phyloP scores from a whole-genome alignment of 768 basidiomycete genomes.

The Mycena amicta region DNA sequence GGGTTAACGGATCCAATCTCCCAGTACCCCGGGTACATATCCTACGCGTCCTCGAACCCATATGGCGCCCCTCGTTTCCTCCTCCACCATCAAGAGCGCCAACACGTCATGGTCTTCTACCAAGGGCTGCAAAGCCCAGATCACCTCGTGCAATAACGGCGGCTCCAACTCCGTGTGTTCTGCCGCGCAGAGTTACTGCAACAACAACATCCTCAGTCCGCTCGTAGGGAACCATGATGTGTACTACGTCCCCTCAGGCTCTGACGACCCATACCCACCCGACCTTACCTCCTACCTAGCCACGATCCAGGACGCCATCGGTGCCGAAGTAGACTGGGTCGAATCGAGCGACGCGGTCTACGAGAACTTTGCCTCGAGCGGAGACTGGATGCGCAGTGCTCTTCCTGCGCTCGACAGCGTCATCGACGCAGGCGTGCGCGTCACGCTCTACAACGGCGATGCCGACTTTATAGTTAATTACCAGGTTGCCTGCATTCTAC shows the following conservation, averaged over 20 bases:
- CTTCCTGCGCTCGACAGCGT: slow-evolving; percentile 54
- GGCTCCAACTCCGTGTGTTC: slow-evolving; percentile 56
- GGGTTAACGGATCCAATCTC: slow-evolving; percentile 54
- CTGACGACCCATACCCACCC: slow-evolving; percentile 56
- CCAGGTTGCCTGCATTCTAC: slow-evolving; percentile 55
- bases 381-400: slow-evolving; percentile 32
- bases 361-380: slow-evolving; percentile 51
- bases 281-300: slow-evolving; percentile 36
- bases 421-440: slow-evolving; percentile 56
- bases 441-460: slow-evolving; percentile 55
- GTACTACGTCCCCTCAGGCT: slow-evolving; percentile 50
- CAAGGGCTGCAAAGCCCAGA: slow-evolving; percentile 58
- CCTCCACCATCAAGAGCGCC: slow-evolving; percentile 41
- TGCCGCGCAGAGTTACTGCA: slow-evolving; percentile 59
- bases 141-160: slow-evolving; percentile 51
- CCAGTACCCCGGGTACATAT: slow-evolving; percentile 62
- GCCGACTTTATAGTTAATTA: slow-evolving; percentile 61
- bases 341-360: slow-evolving; percentile 46
- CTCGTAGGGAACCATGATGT: slow-evolving; percentile 60
- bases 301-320: slow-evolving; percentile 39
- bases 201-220: slow-evolving; percentile 54
- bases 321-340: slow-evolving; percentile 48
- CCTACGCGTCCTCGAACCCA: slow-evolving; percentile 56
- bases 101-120: slow-evolving; percentile 45
- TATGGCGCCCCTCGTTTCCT: slow-evolving; percentile 57